A percentile compares a stretch with the other conserved stretches of the same genome.
Evolutionary conservation across 169 alveolate species (phyloP).

Genomic region (Eimeria falciformis): DNA sequence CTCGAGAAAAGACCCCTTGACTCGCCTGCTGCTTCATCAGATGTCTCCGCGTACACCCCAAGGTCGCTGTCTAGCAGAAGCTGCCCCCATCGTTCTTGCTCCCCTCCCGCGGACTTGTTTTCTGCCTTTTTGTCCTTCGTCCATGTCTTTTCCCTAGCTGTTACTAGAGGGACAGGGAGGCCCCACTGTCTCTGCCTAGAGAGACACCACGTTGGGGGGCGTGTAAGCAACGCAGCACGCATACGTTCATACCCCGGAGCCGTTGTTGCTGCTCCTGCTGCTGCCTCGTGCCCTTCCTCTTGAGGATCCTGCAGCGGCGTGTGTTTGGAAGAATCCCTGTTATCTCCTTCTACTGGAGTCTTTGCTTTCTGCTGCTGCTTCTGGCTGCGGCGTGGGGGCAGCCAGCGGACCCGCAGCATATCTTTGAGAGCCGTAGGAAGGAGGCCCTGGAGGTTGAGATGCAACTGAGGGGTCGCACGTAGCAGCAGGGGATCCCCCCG

Average conservation of each 20-base stretch:
- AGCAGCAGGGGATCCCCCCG: conserved; percentile 57
- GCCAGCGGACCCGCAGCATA: conserved; percentile 49
- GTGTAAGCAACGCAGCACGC: conserved; percentile 57
- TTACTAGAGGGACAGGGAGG: conserved; percentile 81
- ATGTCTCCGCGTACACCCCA: conserved; percentile 21
- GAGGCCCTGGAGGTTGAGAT: conserved; percentile 16
- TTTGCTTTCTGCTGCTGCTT: conserved; percentile 1
- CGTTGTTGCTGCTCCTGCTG: conserved; percentile 20
- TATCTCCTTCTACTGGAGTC: background rate
- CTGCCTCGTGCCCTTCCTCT: conserved; percentile 8
- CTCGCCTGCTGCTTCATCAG: conserved; percentile 6
- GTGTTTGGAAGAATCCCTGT: background rate
- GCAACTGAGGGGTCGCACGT: conserved; percentile 71
- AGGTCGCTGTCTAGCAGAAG: conserved; percentile 45
- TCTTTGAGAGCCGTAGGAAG: conserved; percentile 41
- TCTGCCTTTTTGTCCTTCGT: background rate
- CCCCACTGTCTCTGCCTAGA: conserved; percentile 91
- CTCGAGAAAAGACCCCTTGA: conserved; percentile 9
- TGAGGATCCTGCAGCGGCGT: background rate
- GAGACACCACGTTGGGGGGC: conserved; percentile 88
- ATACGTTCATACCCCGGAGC: conserved; percentile 68
- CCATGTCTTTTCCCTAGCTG: conserved; percentile 4
- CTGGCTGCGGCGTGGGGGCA: conserved; percentile 44
- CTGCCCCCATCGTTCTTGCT: conserved; percentile 1
- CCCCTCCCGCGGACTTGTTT: background rate